phyloP scores from a whole-genome alignment of 1,284 basidiomycete species.

The Ustilago nuda region DNA sequence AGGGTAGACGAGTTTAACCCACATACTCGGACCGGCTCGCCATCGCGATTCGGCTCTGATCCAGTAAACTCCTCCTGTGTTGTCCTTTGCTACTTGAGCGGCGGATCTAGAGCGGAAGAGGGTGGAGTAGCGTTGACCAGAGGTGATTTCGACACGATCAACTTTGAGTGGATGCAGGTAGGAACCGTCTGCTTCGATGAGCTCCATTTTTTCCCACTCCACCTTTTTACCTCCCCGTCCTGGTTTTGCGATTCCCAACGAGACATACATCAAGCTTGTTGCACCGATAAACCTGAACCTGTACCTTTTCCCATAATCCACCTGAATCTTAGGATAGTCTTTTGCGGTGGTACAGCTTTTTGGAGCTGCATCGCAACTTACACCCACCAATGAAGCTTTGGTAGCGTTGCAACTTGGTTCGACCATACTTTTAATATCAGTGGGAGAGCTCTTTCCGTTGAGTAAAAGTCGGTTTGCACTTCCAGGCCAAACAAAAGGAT shows the following conservation, averaged over 20 bases:
- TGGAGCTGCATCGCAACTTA: constrained; percentile 15
- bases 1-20: constrained; percentile 38
- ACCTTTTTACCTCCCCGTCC: not conserved
- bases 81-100: constrained; percentile 37
- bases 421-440: not conserved
- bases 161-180: constrained; percentile 40
- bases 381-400: not conserved
- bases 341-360: not conserved
- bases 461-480: constrained; percentile 45
- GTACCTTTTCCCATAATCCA: constrained; percentile 53
- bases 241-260: constrained; percentile 26
- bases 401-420: constrained; percentile 42
- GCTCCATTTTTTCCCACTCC: constrained; percentile 22
- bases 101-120: constrained; percentile 30
- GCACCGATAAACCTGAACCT: constrained; percentile 49
- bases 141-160: constrained; percentile 42
- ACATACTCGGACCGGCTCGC: constrained; percentile 38
- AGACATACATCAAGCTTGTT: constrained; percentile 35
- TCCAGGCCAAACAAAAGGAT: constrained; percentile 61
- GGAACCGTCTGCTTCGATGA: constrained; percentile 61
- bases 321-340: constrained; percentile 26
- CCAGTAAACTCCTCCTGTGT: constrained; percentile 44
- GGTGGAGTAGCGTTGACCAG: constrained; percentile 59
- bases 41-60: constrained; percentile 50
- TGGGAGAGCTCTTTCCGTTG: constrained; percentile 42